Conservation (phyloP, 805 yeast species). For the Starmerella sp. region DNA sequence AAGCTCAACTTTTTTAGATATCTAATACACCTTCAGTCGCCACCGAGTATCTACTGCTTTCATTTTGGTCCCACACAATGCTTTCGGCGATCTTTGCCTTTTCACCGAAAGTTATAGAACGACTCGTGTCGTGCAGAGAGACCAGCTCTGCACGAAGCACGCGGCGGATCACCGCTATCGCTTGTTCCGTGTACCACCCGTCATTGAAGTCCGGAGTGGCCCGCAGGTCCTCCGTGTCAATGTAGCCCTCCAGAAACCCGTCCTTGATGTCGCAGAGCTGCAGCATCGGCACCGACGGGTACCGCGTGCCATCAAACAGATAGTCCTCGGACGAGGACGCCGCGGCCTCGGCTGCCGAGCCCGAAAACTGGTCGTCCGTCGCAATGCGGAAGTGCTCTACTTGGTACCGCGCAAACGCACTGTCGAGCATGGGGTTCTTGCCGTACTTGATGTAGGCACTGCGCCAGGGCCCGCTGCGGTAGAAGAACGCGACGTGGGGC, state of each 20-base stretch:
- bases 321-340: constrained; percentile 19
- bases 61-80: not conserved
- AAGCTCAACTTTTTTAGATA: too few relatives aligned
- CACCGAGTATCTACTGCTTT: not conserved
- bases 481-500: constrained; percentile 73
- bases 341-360: constrained; percentile 9
- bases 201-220: constrained; percentile 45
- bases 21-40: too few relatives aligned
- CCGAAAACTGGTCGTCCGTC: constrained; percentile 9
- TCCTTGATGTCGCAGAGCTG: constrained; percentile 74
- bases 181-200: constrained; percentile 69
- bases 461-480: constrained; percentile 90
- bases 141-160: constrained; percentile 49
- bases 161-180: constrained; percentile 53
- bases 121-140: constrained; percentile 3
- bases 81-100: not conserved
- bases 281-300: constrained; percentile 60
- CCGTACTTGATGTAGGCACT: constrained; percentile 73
- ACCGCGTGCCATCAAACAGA: constrained; percentile 56
- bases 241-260: constrained; percentile 41
- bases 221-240: constrained; percentile 34
- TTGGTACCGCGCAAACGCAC: constrained; percentile 53
- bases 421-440: constrained; percentile 55
- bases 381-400: constrained; percentile 68
- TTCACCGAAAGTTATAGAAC: not conserved